A percentile compares a stretch with the other conserved stretches of the same genome.
These are phyloP conservation scores for Prunus dulcis DNA, from an alignment of 306 rosid species.

Conservation along the genomic window DNA sequence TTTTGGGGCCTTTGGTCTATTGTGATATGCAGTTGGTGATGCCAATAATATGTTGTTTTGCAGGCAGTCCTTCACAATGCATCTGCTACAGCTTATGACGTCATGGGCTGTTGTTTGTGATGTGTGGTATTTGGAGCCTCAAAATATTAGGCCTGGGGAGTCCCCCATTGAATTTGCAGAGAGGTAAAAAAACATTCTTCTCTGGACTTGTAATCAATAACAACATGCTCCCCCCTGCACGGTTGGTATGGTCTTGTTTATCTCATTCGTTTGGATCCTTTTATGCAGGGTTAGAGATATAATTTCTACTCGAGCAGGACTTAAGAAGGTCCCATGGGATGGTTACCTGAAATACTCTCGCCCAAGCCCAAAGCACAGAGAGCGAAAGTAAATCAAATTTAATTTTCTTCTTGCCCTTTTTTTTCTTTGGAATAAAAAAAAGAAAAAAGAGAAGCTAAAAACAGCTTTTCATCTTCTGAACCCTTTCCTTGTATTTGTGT, in stretches of 20 bases:
- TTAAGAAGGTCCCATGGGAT: slow-evolving; percentile 96
- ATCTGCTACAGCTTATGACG: slow-evolving; percentile 95
- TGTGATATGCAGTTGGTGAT: background rate
- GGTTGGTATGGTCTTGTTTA: background rate
- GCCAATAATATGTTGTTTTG: slow-evolving; percentile 10
- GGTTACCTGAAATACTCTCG: slow-evolving; percentile 94
- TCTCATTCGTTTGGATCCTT: slow-evolving; percentile 14
- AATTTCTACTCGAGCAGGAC: slow-evolving; percentile 86
- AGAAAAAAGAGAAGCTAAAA: background rate
- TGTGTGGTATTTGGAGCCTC: slow-evolving; percentile 99
- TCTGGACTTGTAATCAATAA: background rate
- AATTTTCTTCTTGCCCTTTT: background rate
- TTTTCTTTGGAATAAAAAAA: background rate
- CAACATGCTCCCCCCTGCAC: background rate
- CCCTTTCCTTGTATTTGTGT: too few relatives aligned
- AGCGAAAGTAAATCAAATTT: slow-evolving; percentile 53
- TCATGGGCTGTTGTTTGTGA: slow-evolving; percentile 99
- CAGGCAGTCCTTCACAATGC: slow-evolving; percentile 97
- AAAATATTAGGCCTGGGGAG: slow-evolving; percentile 77
- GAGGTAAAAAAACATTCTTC: slow-evolving; percentile 43
- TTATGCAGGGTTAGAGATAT: slow-evolving; percentile 77
- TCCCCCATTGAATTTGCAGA: slow-evolving; percentile 97
- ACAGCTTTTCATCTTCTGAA: too few relatives aligned
- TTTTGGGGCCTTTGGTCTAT: background rate
- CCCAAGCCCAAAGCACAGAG: slow-evolving; percentile 91